Evolutionary conservation across 768 basidiomycete genomes (phyloP), one percentile per base, ranked within the genome.

Genomic region (Daedaleopsis sinensis): DNA sequence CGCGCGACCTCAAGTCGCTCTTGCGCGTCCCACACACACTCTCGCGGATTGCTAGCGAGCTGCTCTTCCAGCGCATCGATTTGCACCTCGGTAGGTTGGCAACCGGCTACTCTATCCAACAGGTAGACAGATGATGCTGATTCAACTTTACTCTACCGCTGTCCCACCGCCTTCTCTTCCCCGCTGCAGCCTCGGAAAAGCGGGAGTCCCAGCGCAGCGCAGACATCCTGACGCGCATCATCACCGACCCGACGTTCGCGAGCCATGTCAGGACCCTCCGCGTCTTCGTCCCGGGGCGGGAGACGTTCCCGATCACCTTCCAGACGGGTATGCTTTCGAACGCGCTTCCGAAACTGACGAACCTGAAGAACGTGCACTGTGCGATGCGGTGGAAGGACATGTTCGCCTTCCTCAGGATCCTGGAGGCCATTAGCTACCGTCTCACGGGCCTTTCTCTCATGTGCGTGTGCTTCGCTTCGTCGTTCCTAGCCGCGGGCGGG

Each of bases 311-410:
- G 1, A 78, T 85, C 66, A 80, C 84, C 1, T 90, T 90, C 71
- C 87, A 89, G 72, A 84, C 83, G 23, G 85, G 87, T 27, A 89
- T 90, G 84, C 74, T 90, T 55, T 80, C 83, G 19, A 90, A 89
- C 48, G 85, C 86, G 3, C 75, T 91, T 11, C 86, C 88, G 10
- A 87, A 85, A 67, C 70, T 90, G 32, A 72, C 73, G 52, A 87
- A 84, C 64, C 75, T 90, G 38, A 78, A 81, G 35, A 85, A 84
- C 58, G 80, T 88, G 2, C 83, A 86, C 68, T 83, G 87, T 47
- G 80, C 81, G n/a, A 85, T 87, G 16, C 75, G 80, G 1, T 79
- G 76, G 42, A 84, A 85, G 18, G 79, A 83, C 39, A 80, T 88
- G 48, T 66, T 76, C 10, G 78, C 81, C 2, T 77, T 89, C 27